Evolutionary conservation across 1,284 basidiomycete species (phyloP).

Genomic region (Phylloporus gajari): DNA sequence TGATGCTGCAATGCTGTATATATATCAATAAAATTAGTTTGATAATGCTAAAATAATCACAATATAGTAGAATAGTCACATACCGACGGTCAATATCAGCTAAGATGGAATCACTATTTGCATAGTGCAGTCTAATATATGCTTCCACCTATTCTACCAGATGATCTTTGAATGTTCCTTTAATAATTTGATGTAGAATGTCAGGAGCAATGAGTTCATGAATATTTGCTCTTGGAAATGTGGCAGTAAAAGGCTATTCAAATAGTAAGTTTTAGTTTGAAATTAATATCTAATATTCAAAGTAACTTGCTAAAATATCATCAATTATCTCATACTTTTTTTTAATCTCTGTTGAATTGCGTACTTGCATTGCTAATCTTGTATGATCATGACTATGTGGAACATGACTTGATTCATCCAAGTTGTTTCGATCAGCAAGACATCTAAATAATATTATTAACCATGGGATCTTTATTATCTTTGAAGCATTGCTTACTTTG

Average conservation of each 20-base stretch:
- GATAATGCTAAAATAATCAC: no score
- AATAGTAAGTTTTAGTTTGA: no score
- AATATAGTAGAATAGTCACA: no score
- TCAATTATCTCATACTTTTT: neutral
- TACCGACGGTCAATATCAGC: neutral
- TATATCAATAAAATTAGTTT: no score
- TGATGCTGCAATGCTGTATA: neutral
- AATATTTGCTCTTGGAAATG: neutral
- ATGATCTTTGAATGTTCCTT: no score
- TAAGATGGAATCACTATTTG: neutral
- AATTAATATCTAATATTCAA: no score
- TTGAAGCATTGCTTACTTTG: no score
- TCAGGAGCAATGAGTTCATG: neutral
- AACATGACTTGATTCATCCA: neutral
- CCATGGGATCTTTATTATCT: no score
- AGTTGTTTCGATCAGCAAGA: neutral
- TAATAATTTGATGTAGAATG: neutral
- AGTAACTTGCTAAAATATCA: neutral
- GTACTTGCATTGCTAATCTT: neutral
- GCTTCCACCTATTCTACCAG: neutral
- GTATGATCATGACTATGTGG: neutral
- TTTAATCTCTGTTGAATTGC: neutral
- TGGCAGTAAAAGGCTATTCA: neutral
- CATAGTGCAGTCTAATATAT: neutral
- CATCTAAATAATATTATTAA: neutral